These are phyloP conservation scores for Pyricularia sp. DNA, from an alignment of 2,329 filamentous ascomycete genomes.

Conservation along the genomic window DNA sequence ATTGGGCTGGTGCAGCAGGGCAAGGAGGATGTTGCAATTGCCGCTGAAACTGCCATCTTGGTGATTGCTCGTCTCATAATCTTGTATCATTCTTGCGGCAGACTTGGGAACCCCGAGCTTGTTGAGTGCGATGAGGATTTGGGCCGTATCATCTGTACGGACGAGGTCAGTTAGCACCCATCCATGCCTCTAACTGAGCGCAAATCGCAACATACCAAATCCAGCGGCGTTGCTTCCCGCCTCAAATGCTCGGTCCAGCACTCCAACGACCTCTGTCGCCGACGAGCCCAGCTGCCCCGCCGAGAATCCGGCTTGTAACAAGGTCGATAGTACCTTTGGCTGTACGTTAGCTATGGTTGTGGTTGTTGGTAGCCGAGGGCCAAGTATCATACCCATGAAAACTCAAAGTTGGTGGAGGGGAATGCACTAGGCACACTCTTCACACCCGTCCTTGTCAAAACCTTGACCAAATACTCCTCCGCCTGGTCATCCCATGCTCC, in stretches of 20 bases:
- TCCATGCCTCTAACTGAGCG: neutral
- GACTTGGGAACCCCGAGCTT: neutral
- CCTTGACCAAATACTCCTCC: neutral
- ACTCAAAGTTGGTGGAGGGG: neutral
- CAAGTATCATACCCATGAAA: neutral
- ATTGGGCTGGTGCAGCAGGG: neutral
- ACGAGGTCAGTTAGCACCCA: neutral
- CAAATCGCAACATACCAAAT: neutral
- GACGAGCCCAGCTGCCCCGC: neutral
- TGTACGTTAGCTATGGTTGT: neutral
- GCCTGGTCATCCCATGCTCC: neutral
- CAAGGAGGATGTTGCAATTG: neutral
- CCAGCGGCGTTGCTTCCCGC: neutral
- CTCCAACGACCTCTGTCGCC: neutral
- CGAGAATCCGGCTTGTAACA: neutral
- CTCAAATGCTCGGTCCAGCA: neutral
- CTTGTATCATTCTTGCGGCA: neutral
- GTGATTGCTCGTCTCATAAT: neutral
- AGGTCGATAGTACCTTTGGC: neutral
- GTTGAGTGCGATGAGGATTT: neutral
- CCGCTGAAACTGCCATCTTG: neutral
- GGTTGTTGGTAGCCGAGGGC: neutral
- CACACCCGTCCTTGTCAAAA: neutral
- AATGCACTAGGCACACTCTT: neutral
- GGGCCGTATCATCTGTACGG: neutral